Conservation (phyloP, 2,329 filamentous ascomycete genomes). For the Dothiorella sarmentorum region DNA sequence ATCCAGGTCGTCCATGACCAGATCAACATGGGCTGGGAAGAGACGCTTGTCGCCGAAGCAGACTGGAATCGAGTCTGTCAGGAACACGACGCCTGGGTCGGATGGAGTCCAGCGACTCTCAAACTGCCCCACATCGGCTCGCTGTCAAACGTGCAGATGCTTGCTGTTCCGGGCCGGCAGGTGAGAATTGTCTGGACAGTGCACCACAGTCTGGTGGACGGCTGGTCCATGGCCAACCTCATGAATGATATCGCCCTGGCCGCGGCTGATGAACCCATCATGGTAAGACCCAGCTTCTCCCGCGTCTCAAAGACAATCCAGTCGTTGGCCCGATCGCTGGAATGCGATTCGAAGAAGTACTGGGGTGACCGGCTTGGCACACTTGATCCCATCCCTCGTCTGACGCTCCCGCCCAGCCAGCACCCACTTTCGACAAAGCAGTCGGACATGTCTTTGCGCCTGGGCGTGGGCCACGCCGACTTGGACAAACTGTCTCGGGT, state of each 20-base stretch:
- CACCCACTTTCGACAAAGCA: background rate
- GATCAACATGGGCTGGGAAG: background rate
- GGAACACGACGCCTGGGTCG: no score
- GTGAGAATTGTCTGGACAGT: slow-evolving; percentile 3
- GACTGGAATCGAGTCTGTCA: no score
- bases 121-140: background rate
- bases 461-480: no score
- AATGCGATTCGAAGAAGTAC: background rate
- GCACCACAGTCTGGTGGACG: background rate
- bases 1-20: background rate
- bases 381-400: slow-evolving; percentile 1
- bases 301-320: background rate
- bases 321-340: background rate
- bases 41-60: background rate
- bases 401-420: background rate
- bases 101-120: background rate
- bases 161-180: background rate
- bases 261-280: background rate
- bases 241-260: slow-evolving; percentile 3
- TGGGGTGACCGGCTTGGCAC: background rate
- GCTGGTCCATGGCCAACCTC: slow-evolving; percentile 2
- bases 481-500: background rate
- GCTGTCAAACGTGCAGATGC: background rate
- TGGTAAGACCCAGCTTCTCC: background rate
- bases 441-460: no score